Evolutionary conservation across 306 rosid genomes (phyloP).

Genomic region (Prosopis cineraria): DNA sequence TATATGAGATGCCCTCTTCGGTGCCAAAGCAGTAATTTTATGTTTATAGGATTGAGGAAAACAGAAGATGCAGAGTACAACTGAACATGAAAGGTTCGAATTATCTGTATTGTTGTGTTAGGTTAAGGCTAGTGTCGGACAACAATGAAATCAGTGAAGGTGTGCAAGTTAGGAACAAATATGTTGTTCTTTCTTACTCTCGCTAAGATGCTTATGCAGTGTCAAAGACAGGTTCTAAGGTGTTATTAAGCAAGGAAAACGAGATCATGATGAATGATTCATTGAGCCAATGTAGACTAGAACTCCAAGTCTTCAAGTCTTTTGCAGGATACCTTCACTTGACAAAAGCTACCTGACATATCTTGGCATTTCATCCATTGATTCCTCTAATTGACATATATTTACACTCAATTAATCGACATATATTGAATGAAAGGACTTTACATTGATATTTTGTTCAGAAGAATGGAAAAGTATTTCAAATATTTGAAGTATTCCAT

Average conservation of each 20-base stretch:
- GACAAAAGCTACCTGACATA: not conserved
- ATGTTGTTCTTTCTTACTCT: not conserved
- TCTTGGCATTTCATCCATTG: not conserved
- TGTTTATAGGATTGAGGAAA: not conserved
- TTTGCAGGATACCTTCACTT: not conserved
- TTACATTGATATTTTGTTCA: too few species aligned
- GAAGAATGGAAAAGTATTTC: too few species aligned
- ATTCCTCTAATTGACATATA: too few species aligned
- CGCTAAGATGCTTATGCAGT: not conserved
- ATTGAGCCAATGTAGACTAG: not conserved
- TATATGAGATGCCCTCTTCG: not conserved
- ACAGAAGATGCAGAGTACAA: not conserved
- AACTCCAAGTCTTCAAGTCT: not conserved
- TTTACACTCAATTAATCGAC: too few species aligned
- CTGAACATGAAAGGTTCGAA: not conserved
- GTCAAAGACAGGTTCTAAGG: not conserved
- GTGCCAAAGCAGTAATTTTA: not conserved
- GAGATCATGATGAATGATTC: too few species aligned
- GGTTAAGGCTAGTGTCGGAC: not conserved
- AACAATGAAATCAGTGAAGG: not conserved
- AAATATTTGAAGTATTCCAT: too few species aligned
- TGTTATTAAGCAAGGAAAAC: not conserved
- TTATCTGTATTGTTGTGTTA: not conserved
- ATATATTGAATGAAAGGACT: too few species aligned
- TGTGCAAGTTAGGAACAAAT: not conserved